A percentile compares a stretch with the other conserved stretches of the same genome.
Conservation (phyloP, 1,284 basidiomycete species). For the Inonotus hispidus region DNA sequence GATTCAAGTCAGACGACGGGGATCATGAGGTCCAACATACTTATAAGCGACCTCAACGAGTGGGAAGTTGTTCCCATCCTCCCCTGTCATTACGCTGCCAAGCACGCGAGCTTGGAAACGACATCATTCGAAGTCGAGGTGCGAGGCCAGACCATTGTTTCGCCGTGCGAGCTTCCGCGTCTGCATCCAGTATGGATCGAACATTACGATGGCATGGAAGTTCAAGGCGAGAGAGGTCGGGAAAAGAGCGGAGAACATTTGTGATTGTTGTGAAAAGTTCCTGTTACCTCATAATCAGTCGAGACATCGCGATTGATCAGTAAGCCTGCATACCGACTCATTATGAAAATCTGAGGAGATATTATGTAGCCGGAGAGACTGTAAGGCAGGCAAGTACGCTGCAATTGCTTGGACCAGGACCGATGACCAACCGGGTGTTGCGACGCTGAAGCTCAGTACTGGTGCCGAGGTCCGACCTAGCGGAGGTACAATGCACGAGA, state of each 20-base stretch:
- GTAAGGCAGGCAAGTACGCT: slow-evolving; percentile 7
- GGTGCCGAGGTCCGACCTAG: slow-evolving; percentile 8
- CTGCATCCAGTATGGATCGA: slow-evolving; percentile 7
- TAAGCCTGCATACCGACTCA: slow-evolving; percentile 11
- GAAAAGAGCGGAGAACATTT: slow-evolving; percentile 9
- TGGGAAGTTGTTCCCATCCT: not conserved
- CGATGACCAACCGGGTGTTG: slow-evolving; percentile 18
- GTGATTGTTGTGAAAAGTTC: slow-evolving; percentile 13
- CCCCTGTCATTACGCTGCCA: slow-evolving; percentile 9
- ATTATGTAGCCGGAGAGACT: slow-evolving; percentile 16
- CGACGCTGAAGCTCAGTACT: slow-evolving; percentile 15
- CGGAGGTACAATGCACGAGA: slow-evolving; percentile 11
- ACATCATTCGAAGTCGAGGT: slow-evolving; percentile 9
- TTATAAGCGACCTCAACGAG: not conserved
- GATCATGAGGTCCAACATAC: too few relatives aligned
- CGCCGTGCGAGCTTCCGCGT: slow-evolving; percentile 4
- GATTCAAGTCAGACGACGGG: not conserved
- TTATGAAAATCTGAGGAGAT: slow-evolving; percentile 17
- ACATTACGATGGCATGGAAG: slow-evolving; percentile 14
- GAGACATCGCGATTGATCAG: not conserved
- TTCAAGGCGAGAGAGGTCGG: slow-evolving; percentile 15
- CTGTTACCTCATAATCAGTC: not conserved
- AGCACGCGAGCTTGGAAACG: slow-evolving; percentile 14
- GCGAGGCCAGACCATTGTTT: slow-evolving; percentile 12
- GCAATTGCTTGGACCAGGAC: slow-evolving; percentile 13